Percentiles rank a stretch among this genome's conserved stretches.
Evolutionary conservation across 2,329 filamentous ascomycete genomes (phyloP).

Genomic region (Bimuria novae-zelandiae): DNA sequence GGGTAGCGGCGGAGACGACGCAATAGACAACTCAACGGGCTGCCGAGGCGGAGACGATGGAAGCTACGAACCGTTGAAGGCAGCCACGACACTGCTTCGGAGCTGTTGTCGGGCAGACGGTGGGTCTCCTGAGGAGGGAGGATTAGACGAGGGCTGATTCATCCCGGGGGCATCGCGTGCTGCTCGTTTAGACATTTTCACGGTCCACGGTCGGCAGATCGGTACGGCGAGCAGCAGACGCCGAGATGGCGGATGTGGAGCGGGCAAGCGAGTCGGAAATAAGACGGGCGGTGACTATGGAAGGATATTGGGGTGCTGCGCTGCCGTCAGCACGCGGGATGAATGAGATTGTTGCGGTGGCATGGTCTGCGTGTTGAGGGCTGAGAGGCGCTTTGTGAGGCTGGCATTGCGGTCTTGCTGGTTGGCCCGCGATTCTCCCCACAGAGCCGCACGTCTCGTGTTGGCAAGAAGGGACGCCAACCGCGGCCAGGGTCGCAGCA

Average conservation of each 20-base stretch:
- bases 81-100: conserved; percentile 45
- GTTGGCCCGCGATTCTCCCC: conserved; percentile 10
- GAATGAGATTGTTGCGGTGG: not conserved
- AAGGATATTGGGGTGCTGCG: not conserved
- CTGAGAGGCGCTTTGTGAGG: not conserved
- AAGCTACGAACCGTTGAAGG: conserved; percentile 46
- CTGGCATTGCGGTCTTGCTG: not conserved
- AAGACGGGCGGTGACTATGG: not conserved
- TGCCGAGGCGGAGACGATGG: not conserved
- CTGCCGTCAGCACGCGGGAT: not conserved
- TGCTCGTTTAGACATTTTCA: conserved; percentile 14
- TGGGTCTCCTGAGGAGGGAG: conserved; percentile 39
- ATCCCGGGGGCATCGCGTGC: conserved; percentile 18
- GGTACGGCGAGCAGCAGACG: conserved; percentile 6
- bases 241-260: conserved; percentile 4
- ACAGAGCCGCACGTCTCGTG: conserved; percentile 30
- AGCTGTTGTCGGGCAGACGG: conserved; percentile 37
- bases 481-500: not conserved
- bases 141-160: conserved; percentile 37
- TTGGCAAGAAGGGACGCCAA: conserved; percentile 1
- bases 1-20: conserved; percentile 7
- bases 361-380: not conserved
- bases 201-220: conserved; percentile 19
- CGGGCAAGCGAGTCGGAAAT: not conserved
- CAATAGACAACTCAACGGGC: not conserved